A percentile compares a stretch with the other conserved stretches of the same genome.
phyloP scores from a whole-genome alignment of 305 asterid species.

The Fraxinus sp. region DNA sequence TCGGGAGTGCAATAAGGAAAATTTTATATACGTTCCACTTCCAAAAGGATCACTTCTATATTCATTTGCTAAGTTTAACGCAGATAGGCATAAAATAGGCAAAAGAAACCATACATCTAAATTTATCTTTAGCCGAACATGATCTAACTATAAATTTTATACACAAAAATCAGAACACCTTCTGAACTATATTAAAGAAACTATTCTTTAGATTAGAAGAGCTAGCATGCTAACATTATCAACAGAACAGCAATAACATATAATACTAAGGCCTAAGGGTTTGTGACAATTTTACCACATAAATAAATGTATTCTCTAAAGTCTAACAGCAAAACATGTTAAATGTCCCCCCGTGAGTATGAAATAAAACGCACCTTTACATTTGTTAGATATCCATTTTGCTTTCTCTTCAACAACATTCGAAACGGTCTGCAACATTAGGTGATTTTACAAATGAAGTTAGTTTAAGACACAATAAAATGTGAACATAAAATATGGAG shows the following conservation, averaged over 20 bases:
- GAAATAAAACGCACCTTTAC: slow-evolving; percentile 34
- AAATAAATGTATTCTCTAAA: not conserved
- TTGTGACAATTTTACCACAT: not conserved
- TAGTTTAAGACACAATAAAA: too few relatives aligned
- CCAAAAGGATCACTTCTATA: not conserved
- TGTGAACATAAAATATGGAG: too few relatives aligned
- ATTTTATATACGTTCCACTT: not conserved
- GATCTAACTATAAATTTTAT: too few relatives aligned
- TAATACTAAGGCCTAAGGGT: not conserved
- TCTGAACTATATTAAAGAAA: not conserved
- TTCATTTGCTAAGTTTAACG: not conserved
- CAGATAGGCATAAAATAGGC: not conserved
- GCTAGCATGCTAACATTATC: not conserved
- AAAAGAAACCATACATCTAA: not conserved
- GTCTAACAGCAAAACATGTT: not conserved
- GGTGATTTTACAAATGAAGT: too few relatives aligned
- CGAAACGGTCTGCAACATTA: too few relatives aligned
- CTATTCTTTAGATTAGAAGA: not conserved
- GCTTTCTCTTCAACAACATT: slow-evolving; percentile 50
- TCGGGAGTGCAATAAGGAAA: not conserved
- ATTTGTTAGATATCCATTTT: slow-evolving; percentile 54
- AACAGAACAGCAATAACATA: not conserved
- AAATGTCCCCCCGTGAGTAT: not conserved
- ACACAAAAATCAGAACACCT: not conserved
- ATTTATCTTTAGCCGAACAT: not conserved